Conservation (phyloP, 805 yeast species). For the Saturnispora gosingensis region DNA sequence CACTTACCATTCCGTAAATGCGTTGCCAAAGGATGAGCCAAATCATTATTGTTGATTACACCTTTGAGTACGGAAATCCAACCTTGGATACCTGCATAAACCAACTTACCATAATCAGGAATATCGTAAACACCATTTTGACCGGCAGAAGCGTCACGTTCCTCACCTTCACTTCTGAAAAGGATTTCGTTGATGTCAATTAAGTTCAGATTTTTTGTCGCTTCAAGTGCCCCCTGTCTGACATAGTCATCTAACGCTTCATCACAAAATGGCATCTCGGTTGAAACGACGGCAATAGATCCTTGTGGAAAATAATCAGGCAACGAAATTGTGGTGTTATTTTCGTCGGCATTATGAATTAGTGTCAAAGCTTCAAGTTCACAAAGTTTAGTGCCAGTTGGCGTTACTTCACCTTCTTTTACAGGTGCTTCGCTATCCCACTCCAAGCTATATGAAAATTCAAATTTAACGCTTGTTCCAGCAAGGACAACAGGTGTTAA, state of each 20-base stretch:
- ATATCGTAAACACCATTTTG: slow-evolving; percentile 61
- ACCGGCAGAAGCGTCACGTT: slow-evolving; percentile 70
- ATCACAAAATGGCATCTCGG: slow-evolving; percentile 60
- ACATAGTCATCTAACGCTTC: slow-evolving; percentile 53
- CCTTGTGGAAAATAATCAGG: slow-evolving; percentile 77
- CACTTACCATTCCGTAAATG: slow-evolving; percentile 78
- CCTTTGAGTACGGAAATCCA: slow-evolving; percentile 65
- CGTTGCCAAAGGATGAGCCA: slow-evolving; percentile 75
- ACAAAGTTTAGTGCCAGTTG: slow-evolving; percentile 57
- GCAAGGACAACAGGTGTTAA: slow-evolving; percentile 49
- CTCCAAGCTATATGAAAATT: slow-evolving; percentile 52
- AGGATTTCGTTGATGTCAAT: slow-evolving; percentile 67
- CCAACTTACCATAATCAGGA: slow-evolving; percentile 65
- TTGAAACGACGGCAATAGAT: slow-evolving; percentile 74
- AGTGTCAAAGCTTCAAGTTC: slow-evolving; percentile 44
- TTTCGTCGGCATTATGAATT: slow-evolving; percentile 31
- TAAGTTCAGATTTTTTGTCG: slow-evolving; percentile 50
- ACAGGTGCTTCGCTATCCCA: slow-evolving; percentile 13
- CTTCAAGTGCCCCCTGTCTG: slow-evolving; percentile 69
- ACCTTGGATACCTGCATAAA: slow-evolving; percentile 89
- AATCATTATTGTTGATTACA: slow-evolving; percentile 58
- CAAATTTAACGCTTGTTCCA: slow-evolving; percentile 50
- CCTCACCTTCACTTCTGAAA: slow-evolving; percentile 80
- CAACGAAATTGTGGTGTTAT: slow-evolving; percentile 44
- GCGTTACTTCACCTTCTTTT: slow-evolving; percentile 31